Evolutionary conservation across 2,329 filamentous ascomycete genomes (phyloP), one percentile per base, ranked within the genome.

Genomic region (Venturia carpophila): DNA sequence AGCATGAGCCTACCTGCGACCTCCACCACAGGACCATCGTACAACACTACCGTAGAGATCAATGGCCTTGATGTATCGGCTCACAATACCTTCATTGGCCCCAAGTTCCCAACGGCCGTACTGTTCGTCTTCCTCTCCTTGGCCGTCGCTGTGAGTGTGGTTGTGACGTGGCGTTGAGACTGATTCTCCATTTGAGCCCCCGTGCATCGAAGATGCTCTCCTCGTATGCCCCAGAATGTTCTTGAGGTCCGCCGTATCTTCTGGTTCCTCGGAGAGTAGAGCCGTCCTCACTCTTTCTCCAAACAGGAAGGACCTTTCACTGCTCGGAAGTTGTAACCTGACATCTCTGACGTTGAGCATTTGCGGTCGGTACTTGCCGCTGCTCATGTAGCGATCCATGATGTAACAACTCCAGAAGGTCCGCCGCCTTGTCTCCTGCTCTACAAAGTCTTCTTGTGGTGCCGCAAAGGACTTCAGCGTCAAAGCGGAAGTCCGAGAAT

Each of bases 381-480:
- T 86, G 43, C 86, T 83, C 30, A 90, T 76, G 73, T 90, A 84
- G 3, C 87, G 83, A 71, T 91, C 88, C 69, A 91, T 79, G 63
- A 90, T 85, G 66, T 89, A 86, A 70, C 87, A 90, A 69, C 87
- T 89, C 78, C 88, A 91, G 78, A 90, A 88, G 0, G 88, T 90
- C 7, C 89, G 82, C 34, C 88, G 80, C 67, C 82, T 79, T 15
- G 87, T 82, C 72, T 91, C 88, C 66, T 84, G 84, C 43, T 82
- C 77, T 27, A 87, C 82, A 60, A 83, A 81, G 19, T 77, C 73
- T 65, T 81, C 73, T 3, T 73, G 68, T 58, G 72, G 70, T 1
- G 68, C 69, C 17, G 65, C 27, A 2, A 64, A 70, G 74, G 4
- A 68, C 45, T 66, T 21, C 10, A 30, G 39, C 15, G n/a, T 24